Conservation (phyloP, 2,329 filamentous ascomycete species). For the Berkeleyomyces basicola region DNA sequence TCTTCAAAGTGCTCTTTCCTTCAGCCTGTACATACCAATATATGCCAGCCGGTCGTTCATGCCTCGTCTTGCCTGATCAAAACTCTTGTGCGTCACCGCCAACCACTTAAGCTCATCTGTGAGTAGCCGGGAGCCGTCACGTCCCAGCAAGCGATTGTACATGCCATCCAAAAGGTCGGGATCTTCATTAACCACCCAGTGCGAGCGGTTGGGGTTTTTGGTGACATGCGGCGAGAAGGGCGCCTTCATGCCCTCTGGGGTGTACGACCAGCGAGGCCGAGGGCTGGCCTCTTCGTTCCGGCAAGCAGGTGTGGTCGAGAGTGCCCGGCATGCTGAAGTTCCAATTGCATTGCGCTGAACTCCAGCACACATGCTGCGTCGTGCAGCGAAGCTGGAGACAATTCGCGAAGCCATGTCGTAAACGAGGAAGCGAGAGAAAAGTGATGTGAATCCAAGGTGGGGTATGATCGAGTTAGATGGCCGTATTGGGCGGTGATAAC, state of each 20-base stretch:
- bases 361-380: background rate
- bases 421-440: background rate
- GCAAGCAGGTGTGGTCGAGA: background rate
- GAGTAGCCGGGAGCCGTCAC: slow-evolving; percentile 53
- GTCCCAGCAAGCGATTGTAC: slow-evolving; percentile 61
- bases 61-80: slow-evolving; percentile 82
- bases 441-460: background rate
- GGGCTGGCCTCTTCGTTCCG: slow-evolving; percentile 22
- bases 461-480: background rate
- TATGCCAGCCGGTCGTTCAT: slow-evolving; percentile 82
- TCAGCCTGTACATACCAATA: slow-evolving; percentile 13
- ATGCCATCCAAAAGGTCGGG: slow-evolving; percentile 58
- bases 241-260: slow-evolving; percentile 52
- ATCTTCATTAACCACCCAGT: slow-evolving; percentile 59
- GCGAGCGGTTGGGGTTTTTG: slow-evolving; percentile 34
- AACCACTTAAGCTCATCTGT: slow-evolving; percentile 93
- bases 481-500: background rate
- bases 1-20: background rate
- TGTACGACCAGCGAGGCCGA: slow-evolving; percentile 56
- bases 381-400: background rate
- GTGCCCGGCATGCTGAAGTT: background rate
- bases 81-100: slow-evolving; percentile 94
- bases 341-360: background rate
- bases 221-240: slow-evolving; percentile 45
- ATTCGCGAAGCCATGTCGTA: slow-evolving; percentile 1